Evolutionary conservation across 495 filamentous ascomycete species (phyloP), one percentile per base, ranked within the genome.

Genomic region (Lineolata rhizophorae): DNA sequence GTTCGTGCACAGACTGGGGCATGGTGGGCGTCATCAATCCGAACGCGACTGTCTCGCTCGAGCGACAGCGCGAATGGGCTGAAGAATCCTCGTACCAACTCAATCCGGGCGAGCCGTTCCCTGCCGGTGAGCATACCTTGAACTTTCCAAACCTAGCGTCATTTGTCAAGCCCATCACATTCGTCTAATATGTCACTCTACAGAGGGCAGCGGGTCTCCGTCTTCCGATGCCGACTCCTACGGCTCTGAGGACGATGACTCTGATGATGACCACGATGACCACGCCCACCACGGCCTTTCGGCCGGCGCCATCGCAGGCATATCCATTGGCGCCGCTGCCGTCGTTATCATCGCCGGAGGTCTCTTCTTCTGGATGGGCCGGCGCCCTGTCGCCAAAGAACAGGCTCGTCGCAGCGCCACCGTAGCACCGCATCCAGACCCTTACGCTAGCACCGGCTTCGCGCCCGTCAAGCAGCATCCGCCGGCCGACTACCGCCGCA

Each of bases 21-120:
- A 64, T 63, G 60, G 41, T 57, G 13, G 54, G 54, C 14, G 58
- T 50, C 9, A 59, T 63, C 41, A 63, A 63, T 29, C 43, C 51
- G 35, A 58, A 57, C 38, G 19, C 35, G 4, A 38, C 46, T 11
- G 27, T 31, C 16, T 41, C 27, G 8, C 9, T 30, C 27, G 14
- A 30, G 10, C 6, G 16, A 14, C 27, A 30, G 5, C 8, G 8
- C 8, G 9, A 11, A 6, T 6, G 8, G 27, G 27, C 47, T 1
- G 27, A 60, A 14, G 33, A 36, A 4, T 35, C 24, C 1, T 46
- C 59, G 18, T 58, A 45, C 43, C 43, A 47, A 37, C 44, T 63
- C 11, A 35, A 43, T 2, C 60, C 60, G 16, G 59, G 59, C 20
- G 40, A 62, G 15, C 30, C 40, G 2, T 47, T 58, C 29, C 52